Evolutionary conservation across 371 early-diverging fungal genomes (phyloP), one percentile per base, ranked within the genome.

Genomic region (Syncephalastrum sp.): DNA sequence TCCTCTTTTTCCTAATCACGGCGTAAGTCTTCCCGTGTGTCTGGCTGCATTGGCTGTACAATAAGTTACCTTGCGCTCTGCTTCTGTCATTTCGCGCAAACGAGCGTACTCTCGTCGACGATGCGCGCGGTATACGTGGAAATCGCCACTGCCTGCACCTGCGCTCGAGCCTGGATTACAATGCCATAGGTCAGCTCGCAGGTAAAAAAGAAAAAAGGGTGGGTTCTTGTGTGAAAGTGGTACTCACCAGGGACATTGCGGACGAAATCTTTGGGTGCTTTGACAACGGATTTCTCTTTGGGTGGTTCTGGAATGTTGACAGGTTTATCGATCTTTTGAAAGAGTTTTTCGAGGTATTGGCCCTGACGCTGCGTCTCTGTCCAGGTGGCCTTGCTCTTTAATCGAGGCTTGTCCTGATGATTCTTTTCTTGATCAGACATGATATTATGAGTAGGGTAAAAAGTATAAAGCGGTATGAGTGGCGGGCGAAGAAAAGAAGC

Each of bases 91-190:
- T 7, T 74, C 61, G 60, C 89, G 86, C 56, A 91, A 63, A 44
- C 97, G 77, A 13, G 87, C 82, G 65, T 91, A 87, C 67, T 97
- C 97, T 61, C 94, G 84, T 59, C 97, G 78, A 53, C 97, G 79
- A 51, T 89, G 81, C 13, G 92, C 91, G 61, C 96, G 74, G 68
- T 97, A 97, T 0, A 94, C 93, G 70, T 96, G 96, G 59, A 97
- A 97, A 64, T 97, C 97, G 44, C 96, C 96, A 81, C 92, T 92
- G 16, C 97, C 96, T 0, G 97, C 97, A 47, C 96, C 97, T 2
- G 97, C 96, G 70, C 94, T 93, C 15, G 95, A 96, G 25, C 95
- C 94, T 69, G 51, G 15, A 14, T 24, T 47, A 21, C 10, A 52
- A 27, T 3, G 7, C 27, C 27, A 63, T 47, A 2, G 21, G 21